Conservation (phyloP, 2,329 filamentous ascomycete species). For the Escovopsis sp. region DNA sequence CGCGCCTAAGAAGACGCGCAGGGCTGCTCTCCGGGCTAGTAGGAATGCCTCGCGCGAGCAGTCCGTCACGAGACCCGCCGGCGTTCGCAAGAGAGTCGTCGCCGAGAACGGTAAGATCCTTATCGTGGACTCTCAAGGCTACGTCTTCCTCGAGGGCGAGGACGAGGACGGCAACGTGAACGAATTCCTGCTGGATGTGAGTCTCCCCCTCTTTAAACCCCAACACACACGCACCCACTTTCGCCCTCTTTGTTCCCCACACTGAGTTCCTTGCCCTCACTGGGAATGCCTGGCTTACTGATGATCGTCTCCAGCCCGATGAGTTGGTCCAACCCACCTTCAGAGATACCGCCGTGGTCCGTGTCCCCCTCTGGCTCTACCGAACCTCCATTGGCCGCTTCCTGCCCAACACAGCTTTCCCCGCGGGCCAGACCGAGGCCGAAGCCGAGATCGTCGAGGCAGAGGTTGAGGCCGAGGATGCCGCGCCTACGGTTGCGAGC, state of each 20-base stretch:
- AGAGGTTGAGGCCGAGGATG: conserved; percentile 28
- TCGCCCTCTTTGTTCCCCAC: too few relatives aligned
- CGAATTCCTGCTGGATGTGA: conserved; percentile 78
- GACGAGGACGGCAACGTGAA: conserved; percentile 72
- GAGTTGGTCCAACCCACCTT: conserved; percentile 67
- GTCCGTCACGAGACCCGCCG: conserved; percentile 39
- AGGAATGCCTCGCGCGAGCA: conserved; percentile 24
- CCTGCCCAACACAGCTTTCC: conserved; percentile 21
- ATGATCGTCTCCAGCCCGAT: conserved; percentile 40
- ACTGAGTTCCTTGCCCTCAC: background rate
- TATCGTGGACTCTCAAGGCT: conserved; percentile 79
- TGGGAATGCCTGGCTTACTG: conserved; percentile 5
- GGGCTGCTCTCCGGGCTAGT: conserved; percentile 16
- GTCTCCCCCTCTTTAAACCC: conserved; percentile 21
- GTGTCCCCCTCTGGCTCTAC: conserved; percentile 62
- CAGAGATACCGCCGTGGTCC: conserved; percentile 67
- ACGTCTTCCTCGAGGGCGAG: conserved; percentile 88
- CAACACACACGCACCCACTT: background rate
- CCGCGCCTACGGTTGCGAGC: conserved; percentile 34
- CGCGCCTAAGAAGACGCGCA: conserved; percentile 31
- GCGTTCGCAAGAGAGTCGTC: conserved; percentile 71
- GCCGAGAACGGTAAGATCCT: conserved; percentile 93
- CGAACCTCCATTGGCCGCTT: conserved; percentile 36
- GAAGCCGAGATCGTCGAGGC: conserved; percentile 20
- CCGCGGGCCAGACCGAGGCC: conserved; percentile 17